Evolutionary conservation across 2,329 filamentous ascomycete species (phyloP).

Genomic region (Xylariaceae sp.): DNA sequence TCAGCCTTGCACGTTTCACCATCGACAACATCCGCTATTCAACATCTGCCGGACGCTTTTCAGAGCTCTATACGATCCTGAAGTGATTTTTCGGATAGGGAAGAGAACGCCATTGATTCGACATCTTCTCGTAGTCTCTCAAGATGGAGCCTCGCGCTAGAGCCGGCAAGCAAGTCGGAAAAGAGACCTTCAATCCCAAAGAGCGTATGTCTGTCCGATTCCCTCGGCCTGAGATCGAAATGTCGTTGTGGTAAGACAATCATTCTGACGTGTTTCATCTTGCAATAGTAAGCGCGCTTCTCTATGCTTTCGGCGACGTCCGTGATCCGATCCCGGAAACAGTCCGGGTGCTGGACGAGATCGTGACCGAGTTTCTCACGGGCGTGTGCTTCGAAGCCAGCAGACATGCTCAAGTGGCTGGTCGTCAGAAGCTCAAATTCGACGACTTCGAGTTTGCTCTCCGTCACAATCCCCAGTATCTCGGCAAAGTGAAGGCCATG

Average conservation of each 20-base stretch:
- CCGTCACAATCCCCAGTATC: conserved; percentile 74
- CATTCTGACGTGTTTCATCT: conserved; percentile 15
- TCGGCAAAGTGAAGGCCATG: conserved; percentile 85
- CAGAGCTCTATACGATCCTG: not conserved
- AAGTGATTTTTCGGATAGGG: not conserved
- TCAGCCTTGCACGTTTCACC: conserved; percentile 2
- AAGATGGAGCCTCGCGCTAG: conserved; percentile 70
- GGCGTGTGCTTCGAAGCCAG: conserved; percentile 88
- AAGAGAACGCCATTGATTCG: not conserved
- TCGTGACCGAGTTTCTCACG: conserved; percentile 94
- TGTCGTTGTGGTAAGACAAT: not conserved
- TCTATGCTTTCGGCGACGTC: conserved; percentile 77
- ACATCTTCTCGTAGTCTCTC: conserved; percentile 1
- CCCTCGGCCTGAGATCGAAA: not conserved
- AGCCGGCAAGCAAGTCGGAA: conserved; percentile 73
- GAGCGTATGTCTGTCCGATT: conserved; percentile 52
- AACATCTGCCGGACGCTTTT: not conserved
- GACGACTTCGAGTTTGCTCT: conserved; percentile 97
- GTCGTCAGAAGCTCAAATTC: conserved; percentile 94
- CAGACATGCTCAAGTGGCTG: conserved; percentile 75
- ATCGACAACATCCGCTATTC: not conserved
- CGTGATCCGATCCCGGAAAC: conserved; percentile 75
- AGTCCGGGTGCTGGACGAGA: conserved; percentile 83
- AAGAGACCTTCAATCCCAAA: conserved; percentile 70
- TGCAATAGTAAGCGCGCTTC: conserved; percentile 61